Percentiles rank a stretch among this genome's conserved stretches.
Conservation (phyloP, 441 rosid genomes). For the Heliophila coronopifolia region DNA sequence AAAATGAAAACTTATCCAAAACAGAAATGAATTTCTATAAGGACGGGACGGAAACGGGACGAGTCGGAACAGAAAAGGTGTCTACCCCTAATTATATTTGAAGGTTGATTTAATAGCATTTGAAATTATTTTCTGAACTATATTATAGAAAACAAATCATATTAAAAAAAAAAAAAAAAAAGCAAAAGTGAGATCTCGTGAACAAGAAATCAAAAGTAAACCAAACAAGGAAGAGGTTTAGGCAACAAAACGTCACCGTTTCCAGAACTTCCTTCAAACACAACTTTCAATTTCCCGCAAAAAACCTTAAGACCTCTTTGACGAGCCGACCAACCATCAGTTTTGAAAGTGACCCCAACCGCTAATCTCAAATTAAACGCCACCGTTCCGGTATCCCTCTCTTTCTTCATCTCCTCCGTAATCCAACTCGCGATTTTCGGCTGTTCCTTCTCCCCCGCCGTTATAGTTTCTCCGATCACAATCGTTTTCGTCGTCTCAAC, state of each 20-base stretch:
- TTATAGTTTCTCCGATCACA: slow-evolving; percentile 4
- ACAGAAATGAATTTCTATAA: no score
- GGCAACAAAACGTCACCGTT: slow-evolving; percentile 32
- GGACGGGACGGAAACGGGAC: no score
- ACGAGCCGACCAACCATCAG: slow-evolving; percentile 32
- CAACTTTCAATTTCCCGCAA: slow-evolving; percentile 39
- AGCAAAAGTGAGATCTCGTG: no score
- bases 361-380: slow-evolving; percentile 29
- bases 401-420: slow-evolving; percentile 33
- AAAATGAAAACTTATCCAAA: no score
- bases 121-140: no score
- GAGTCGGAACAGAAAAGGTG: no score
- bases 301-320: slow-evolving; percentile 29
- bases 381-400: slow-evolving; percentile 31
- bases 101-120: no score
- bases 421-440: slow-evolving; percentile 24
- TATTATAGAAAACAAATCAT: no score
- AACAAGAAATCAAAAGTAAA: slow-evolving; percentile 23
- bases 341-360: slow-evolving; percentile 32
- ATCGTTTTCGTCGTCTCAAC: slow-evolving; percentile 23
- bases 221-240: slow-evolving; percentile 32
- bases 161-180: no score
- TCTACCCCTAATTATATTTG: no score
- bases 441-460: slow-evolving; percentile 23
- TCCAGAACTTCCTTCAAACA: slow-evolving; percentile 24